These are phyloP conservation scores for Parachlorella kessleri DNA, from an alignment of 139 green algal genomes.

Conservation along the genomic window DNA sequence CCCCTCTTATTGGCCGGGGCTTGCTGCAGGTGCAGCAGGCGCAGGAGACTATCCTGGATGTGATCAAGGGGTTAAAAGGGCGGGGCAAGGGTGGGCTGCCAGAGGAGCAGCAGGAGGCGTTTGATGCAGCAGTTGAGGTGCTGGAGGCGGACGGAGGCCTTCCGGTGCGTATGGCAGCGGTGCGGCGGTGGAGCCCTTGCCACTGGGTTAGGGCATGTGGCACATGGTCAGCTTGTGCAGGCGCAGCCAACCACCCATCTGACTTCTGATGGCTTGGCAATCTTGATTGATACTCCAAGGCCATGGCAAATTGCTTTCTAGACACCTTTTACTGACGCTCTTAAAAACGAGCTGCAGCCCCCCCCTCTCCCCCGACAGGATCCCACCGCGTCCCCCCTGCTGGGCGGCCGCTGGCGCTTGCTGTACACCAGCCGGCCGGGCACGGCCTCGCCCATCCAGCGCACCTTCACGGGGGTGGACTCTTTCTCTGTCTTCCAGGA, in stretches of 20 bases:
- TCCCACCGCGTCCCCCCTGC: constrained; percentile 46
- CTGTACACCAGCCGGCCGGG: constrained; percentile 81
- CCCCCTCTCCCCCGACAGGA: constrained; percentile 5
- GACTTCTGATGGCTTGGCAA: too few relatives aligned
- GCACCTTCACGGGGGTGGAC: constrained; percentile 89
- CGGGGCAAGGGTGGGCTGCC: constrained; percentile 67
- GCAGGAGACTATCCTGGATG: constrained; percentile 40
- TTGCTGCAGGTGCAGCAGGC: constrained; percentile 25
- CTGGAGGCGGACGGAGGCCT: constrained; percentile 70
- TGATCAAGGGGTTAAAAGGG: constrained; percentile 44
- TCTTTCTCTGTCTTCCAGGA: constrained; percentile 90
- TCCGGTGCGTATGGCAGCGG: constrained; percentile 42
- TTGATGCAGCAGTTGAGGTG: constrained; percentile 61
- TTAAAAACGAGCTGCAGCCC: neutral
- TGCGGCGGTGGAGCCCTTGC: too few relatives aligned
- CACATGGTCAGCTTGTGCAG: too few relatives aligned
- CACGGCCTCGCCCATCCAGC: constrained; percentile 88
- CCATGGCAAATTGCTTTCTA: neutral
- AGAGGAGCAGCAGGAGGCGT: constrained; percentile 36
- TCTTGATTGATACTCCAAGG: too few relatives aligned
- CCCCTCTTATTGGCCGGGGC: too few relatives aligned
- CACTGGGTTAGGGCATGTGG: too few relatives aligned
- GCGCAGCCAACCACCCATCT: too few relatives aligned
- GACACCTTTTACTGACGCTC: neutral
- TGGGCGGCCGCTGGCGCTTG: constrained; percentile 82